Percentiles rank a stretch among this genome's conserved stretches.
These are phyloP conservation scores for Pseudozyma thailandica DNA, from an alignment of 1,284 basidiomycete genomes.

Conservation along the genomic window DNA sequence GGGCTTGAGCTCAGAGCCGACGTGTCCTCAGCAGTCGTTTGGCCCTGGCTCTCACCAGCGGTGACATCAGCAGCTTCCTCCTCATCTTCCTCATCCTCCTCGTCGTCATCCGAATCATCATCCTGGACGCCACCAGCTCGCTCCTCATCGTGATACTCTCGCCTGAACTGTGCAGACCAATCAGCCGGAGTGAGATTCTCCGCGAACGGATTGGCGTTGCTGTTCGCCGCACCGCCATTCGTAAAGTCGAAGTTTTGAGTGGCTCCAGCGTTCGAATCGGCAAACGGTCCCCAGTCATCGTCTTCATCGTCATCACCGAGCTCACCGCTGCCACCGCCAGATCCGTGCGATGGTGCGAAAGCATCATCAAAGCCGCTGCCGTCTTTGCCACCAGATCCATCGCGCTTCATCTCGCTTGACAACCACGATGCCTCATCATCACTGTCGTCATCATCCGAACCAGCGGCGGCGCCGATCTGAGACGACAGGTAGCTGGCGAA, in stretches of 20 bases:
- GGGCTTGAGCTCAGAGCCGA: conserved; percentile 43
- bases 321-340: conserved; percentile 33
- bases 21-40: not conserved
- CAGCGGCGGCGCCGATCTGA: conserved; percentile 61
- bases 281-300: conserved; percentile 67
- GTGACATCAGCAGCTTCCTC: conserved; percentile 24
- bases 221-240: conserved; percentile 1
- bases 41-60: conserved; percentile 18
- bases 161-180: conserved; percentile 63
- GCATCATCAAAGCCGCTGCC: conserved; percentile 55
- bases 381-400: conserved; percentile 8
- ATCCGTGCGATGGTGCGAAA: conserved; percentile 25
- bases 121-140: conserved; percentile 30
- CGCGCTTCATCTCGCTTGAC: conserved; percentile 49
- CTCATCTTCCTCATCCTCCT: conserved; percentile 33
- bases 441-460: conserved; percentile 59
- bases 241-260: conserved; percentile 39
- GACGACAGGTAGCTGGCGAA: conserved; percentile 67
- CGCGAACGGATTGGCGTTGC: conserved; percentile 41
- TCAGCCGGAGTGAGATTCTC: conserved; percentile 66
- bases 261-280: conserved; percentile 18
- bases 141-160: conserved; percentile 46
- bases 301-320: conserved; percentile 52
- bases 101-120: conserved; percentile 55
- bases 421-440: conserved; percentile 63